Conservation (phyloP, 257 asterid genomes). For the Salvia hispanica region DNA sequence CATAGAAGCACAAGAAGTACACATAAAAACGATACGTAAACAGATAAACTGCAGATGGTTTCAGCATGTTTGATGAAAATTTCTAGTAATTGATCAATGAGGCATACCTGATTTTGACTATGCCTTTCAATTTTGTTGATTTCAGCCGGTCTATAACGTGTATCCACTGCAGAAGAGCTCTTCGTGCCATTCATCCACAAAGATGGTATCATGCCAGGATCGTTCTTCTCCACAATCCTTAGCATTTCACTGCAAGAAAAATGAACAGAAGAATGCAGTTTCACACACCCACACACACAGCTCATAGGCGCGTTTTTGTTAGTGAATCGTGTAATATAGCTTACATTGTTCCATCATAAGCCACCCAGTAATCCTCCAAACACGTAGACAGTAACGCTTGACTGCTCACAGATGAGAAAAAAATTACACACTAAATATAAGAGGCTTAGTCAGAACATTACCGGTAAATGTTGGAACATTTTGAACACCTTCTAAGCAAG, state of each 20-base stretch:
- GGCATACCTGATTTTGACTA: constrained; percentile 34
- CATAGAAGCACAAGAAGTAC: background rate
- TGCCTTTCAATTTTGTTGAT: constrained; percentile 34
- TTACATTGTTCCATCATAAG: constrained; percentile 56
- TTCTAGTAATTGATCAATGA: constrained; percentile 10
- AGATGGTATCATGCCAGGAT: constrained; percentile 35
- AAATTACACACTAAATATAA: constrained; percentile 5
- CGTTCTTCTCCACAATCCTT: constrained; percentile 43
- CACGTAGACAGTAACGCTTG: constrained; percentile 63
- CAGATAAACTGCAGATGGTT: background rate
- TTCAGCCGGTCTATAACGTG: constrained; percentile 39
- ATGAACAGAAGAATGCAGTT: constrained; percentile 20
- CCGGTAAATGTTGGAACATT: background rate
- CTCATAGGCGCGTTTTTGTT: background rate
- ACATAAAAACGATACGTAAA: background rate
- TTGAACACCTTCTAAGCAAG: constrained; percentile 60
- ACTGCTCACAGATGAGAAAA: constrained; percentile 33
- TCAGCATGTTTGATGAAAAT: background rate
- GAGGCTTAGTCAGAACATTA: constrained; percentile 8
- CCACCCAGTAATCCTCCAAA: constrained; percentile 77
- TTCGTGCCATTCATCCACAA: constrained; percentile 35
- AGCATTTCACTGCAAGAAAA: constrained; percentile 54
- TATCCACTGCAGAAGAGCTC: constrained; percentile 32
- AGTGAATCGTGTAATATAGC: constrained; percentile 22
- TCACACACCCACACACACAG: background rate